Evolutionary conservation across 345 rosid species (phyloP).

Genomic region (Arabis hirsuta): DNA sequence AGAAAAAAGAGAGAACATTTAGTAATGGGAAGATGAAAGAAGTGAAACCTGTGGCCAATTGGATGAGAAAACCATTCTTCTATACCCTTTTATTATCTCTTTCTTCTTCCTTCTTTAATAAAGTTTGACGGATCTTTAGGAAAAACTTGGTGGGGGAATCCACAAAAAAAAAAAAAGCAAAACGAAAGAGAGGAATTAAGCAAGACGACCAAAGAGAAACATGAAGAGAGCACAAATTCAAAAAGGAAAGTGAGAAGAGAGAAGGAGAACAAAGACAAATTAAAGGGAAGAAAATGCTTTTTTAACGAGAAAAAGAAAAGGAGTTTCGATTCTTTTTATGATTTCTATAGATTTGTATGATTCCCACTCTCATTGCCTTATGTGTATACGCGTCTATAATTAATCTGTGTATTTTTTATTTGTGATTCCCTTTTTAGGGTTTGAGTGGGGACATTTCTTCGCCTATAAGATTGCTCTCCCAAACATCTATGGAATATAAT

Average conservation of each 20-base stretch:
- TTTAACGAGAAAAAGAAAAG: constrained; percentile 36
- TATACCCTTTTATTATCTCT: constrained; percentile 41
- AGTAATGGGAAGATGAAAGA: constrained; percentile 41
- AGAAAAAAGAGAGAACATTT: constrained; percentile 28
- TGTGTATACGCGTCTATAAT: constrained; percentile 47
- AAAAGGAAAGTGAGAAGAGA: constrained; percentile 44
- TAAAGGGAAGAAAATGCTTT: constrained; percentile 34
- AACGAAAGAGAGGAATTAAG: constrained; percentile 48
- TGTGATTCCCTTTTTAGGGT: constrained; percentile 68
- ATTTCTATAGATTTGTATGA: constrained; percentile 42
- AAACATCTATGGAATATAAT: constrained; percentile 33
- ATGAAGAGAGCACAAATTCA: constrained; percentile 40
- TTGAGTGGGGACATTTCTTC: constrained; percentile 66
- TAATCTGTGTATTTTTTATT: constrained; percentile 28
- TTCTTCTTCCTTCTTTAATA: constrained; percentile 53
- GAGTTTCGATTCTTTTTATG: constrained; percentile 38
- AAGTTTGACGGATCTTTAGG: constrained; percentile 68
- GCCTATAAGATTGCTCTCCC: constrained; percentile 57
- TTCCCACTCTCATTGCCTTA: constrained; percentile 37
- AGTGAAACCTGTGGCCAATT: constrained; percentile 77
- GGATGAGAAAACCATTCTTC: constrained; percentile 73
- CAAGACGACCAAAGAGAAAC: constrained; percentile 40
- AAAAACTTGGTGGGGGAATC: constrained; percentile 72
- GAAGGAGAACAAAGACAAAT: constrained; percentile 41
- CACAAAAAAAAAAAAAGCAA: constrained; percentile 49